These are phyloP conservation scores for Boletus rex-veris DNA, from an alignment of 768 basidiomycete species.

Conservation along the genomic window DNA sequence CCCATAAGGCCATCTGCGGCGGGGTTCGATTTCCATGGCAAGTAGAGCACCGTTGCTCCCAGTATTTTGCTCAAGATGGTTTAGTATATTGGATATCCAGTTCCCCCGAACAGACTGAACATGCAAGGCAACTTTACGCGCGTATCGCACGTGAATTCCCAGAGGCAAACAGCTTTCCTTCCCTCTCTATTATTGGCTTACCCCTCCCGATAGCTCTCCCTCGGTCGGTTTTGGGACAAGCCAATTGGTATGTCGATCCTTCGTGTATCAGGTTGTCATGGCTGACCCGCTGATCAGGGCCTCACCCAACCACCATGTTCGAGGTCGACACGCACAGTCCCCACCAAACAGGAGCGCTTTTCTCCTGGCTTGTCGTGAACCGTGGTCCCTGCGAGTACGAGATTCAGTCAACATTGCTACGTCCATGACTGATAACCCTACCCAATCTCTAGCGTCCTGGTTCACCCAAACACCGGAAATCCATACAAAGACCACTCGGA, in stretches of 20 bases:
- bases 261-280: not conserved
- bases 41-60: constrained; percentile 18
- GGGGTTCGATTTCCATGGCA: constrained; percentile 74
- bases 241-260: constrained; percentile 48
- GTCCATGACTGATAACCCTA: not conserved
- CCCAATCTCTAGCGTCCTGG: constrained; percentile 46
- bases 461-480: constrained; percentile 69
- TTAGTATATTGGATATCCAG: constrained; percentile 62
- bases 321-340: constrained; percentile 66
- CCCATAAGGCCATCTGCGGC: constrained; percentile 53
- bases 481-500: constrained; percentile 58
- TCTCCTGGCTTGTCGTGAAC: constrained; percentile 64
- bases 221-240: constrained; percentile 60
- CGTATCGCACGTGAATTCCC: constrained; percentile 63
- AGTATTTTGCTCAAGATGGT: not conserved
- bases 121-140: constrained; percentile 56
- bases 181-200: not conserved
- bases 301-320: constrained; percentile 71
- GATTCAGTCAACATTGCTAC: not conserved
- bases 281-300: constrained; percentile 39
- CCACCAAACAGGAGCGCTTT: constrained; percentile 65
- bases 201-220: constrained; percentile 43
- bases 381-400: constrained; percentile 71
- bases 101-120: constrained; percentile 41
- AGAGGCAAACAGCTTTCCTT: constrained; percentile 42